Percentiles rank a stretch among this genome's conserved stretches.
Evolutionary conservation across 352 stramenopile genomes (phyloP).

Genomic region (Saprolegnia diclina): DNA sequence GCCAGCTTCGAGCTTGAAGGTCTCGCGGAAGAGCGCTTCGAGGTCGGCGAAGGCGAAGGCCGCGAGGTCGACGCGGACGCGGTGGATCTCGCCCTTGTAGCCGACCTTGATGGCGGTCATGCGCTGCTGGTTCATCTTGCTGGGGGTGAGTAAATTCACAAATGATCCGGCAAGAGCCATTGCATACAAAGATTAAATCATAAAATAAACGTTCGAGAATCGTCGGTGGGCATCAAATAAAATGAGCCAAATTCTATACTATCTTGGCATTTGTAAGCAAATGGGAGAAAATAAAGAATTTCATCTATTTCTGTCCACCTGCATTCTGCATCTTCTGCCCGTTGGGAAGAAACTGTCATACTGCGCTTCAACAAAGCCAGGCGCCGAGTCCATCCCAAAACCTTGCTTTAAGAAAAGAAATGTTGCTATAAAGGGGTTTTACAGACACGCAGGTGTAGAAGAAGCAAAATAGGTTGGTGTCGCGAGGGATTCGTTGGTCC

Average conservation of each 20-base stretch:
- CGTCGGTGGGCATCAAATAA: neutral
- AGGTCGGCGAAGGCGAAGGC: conserved; percentile 16
- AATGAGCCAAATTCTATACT: neutral
- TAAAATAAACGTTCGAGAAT: conserved; percentile 11
- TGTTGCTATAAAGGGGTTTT: too few relatives aligned
- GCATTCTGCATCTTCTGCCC: neutral
- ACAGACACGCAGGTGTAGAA: too few relatives aligned
- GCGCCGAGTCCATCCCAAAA: neutral
- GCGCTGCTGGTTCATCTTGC: conserved; percentile 19
- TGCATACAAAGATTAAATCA: conserved; percentile 26
- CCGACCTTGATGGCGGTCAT: conserved; percentile 28
- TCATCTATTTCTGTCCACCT: neutral
- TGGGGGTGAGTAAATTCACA: conserved; percentile 14
- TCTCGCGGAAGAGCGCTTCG: conserved; percentile 15
- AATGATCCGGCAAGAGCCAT: neutral
- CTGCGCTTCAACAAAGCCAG: neutral
- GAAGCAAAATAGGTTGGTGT: too few relatives aligned
- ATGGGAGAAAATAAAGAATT: neutral
- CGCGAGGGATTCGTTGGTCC: too few relatives aligned
- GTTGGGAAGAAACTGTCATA: neutral
- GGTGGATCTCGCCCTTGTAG: conserved; percentile 27
- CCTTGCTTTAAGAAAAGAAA: neutral
- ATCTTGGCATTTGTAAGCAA: neutral
- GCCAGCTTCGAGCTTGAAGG: conserved; percentile 5
- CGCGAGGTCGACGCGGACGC: conserved; percentile 22